phyloP scores from a whole-genome alignment of 768 basidiomycete species.

The Mycena chlorophos region DNA sequence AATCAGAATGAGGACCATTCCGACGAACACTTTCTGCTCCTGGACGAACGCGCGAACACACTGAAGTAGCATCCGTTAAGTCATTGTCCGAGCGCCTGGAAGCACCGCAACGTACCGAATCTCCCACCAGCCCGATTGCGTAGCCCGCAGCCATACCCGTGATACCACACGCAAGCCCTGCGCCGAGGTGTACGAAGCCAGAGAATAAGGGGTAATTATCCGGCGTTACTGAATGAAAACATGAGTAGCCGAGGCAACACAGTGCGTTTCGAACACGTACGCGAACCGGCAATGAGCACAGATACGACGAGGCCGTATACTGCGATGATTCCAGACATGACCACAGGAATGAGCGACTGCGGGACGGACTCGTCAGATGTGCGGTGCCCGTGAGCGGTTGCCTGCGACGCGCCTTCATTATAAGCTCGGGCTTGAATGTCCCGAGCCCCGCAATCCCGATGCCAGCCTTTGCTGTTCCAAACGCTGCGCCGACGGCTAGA shows the following conservation, averaged over 20 bases:
- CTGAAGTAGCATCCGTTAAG: conserved; percentile 35
- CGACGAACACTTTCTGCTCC: conserved; percentile 88
- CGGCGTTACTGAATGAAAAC: conserved; percentile 50
- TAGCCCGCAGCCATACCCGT: conserved; percentile 93
- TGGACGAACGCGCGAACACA: conserved; percentile 90
- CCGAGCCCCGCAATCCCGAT: conserved; percentile 96
- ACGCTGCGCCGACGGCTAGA: conserved; percentile 89
- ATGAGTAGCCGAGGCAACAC: neutral
- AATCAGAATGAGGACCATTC: conserved; percentile 95
- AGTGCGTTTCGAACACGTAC: conserved; percentile 42
- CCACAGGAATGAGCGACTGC: conserved; percentile 92
- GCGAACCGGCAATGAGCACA: conserved; percentile 78
- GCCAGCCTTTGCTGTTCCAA: conserved; percentile 94
- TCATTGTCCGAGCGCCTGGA: neutral
- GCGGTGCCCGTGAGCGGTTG: neutral
- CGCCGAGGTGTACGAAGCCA: conserved; percentile 90
- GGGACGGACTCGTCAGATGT: conserved; percentile 4
- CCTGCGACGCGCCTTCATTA: conserved; percentile 81
- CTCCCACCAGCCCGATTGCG: conserved; percentile 92
- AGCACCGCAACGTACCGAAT: conserved; percentile 84
- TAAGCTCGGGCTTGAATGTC: conserved; percentile 90
- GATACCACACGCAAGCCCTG: conserved; percentile 86
- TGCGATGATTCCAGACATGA: conserved; percentile 98
- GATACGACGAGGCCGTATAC: conserved; percentile 97
- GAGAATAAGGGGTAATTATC: conserved; percentile 78